phyloP scores from a whole-genome alignment of 495 filamentous ascomycete genomes.

The Aspergillus bertholletiae region DNA sequence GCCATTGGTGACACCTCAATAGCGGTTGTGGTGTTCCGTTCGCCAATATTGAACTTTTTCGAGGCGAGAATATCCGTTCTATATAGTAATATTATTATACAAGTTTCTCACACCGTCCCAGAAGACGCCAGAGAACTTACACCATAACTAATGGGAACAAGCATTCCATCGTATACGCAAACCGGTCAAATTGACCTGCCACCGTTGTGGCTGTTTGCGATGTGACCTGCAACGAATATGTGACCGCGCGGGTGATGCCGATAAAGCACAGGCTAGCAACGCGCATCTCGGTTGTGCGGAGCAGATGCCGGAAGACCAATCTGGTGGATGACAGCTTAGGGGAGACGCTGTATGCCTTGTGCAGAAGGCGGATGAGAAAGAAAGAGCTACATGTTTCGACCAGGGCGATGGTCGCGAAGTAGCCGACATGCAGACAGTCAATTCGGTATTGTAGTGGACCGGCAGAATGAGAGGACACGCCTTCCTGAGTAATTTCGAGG shows the following conservation, averaged over 20 bases:
- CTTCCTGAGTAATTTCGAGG: conserved; percentile 8
- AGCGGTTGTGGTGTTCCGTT: background rate
- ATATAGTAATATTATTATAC: too few relatives aligned
- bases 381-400: conserved; percentile 27
- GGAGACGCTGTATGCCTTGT: conserved; percentile 19
- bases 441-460: conserved; percentile 15
- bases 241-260: conserved; percentile 29
- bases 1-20: background rate
- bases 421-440: conserved; percentile 31
- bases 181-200: conserved; percentile 31
- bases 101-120: background rate
- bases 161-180: conserved; percentile 34
- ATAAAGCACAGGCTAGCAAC: conserved; percentile 27
- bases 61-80: background rate
- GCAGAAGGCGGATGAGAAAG: conserved; percentile 24
- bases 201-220: conserved; percentile 26
- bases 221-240: conserved; percentile 29
- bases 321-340: conserved; percentile 9
- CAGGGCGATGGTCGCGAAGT: conserved; percentile 30
- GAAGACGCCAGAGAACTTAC: conserved; percentile 12
- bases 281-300: conserved; percentile 35
- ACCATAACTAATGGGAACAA: conserved; percentile 33
- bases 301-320: conserved; percentile 26
- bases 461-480: background rate
- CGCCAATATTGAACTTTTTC: background rate